Base-by-base conservation (phyloP, 106 monocot genomes). In the Posidonia australis region DNA sequence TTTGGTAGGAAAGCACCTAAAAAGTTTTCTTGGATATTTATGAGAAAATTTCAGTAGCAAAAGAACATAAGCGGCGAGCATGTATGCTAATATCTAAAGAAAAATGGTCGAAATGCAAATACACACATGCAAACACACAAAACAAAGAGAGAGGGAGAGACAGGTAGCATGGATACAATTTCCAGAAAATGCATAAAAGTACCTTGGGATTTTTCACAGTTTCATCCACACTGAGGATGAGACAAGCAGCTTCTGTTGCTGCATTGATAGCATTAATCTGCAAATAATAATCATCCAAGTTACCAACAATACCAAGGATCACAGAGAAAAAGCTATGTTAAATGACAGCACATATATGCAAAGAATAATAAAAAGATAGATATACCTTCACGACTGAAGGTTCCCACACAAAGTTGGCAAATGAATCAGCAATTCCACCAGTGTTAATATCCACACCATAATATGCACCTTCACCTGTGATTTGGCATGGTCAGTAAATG, bases 191-290 rank as follows among this genome's bases (percentile, higher is more conserved):
- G 19, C 1, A 13, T 4, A 27, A 51, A 52, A 19, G 13, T 83
- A 98, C 96, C 90, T 98, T 90, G 0, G 96, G 90, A 49, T 90
- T 98, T 70, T 98, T 98, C 20, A 98, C 90, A n/a, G 90, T 90
- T 56, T 98, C 96, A 68, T 98, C 96, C 26, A 98, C 96, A 65
- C 96, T 98, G 46, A 98, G 70, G 56, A 98, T 83, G 47, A 98
- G 84, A 53, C 96, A 98, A 31, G 96, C 76, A 62, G 96, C 96
- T 84, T 98, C 96, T 19, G 96, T 90, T 63, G 96, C 90, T 67
- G 96, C 90, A 83, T 98, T 98, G 67, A 98, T 85, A 58, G 96
- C 96, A 76, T 96, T 96, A 44, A 98, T 85, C 93, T 94, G 79
- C 22, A 67, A 31, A 29, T 32, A 41, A 67, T 53, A n/a, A n/a